Evolutionary conservation across 139 green algal genomes (phyloP).

Genomic region (Cymbomonas tetramitiformis): DNA sequence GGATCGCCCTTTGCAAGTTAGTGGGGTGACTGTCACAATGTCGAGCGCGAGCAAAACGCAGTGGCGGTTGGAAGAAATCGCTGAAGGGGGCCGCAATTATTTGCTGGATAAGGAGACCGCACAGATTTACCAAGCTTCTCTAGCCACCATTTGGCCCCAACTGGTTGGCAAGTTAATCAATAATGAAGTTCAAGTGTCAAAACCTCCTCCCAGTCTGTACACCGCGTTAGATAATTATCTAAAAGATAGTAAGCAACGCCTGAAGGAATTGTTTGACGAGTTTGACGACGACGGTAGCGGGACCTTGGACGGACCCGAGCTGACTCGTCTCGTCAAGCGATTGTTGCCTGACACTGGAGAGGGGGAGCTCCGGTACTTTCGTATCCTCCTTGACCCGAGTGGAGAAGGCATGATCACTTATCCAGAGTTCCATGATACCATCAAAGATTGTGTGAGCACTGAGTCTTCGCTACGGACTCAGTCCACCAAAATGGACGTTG

Average conservation of each 20-base stretch:
- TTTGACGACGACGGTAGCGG: conserved; percentile 24
- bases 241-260: conserved; percentile 8
- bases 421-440: conserved; percentile 22
- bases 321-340: conserved; percentile 15
- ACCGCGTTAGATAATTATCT: conserved; percentile 31
- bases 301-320: conserved; percentile 22
- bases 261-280: conserved; percentile 20
- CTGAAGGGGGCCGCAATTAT: too few relatives aligned
- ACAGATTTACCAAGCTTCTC: too few relatives aligned
- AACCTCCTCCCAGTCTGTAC: too few relatives aligned
- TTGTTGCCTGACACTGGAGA: conserved; percentile 18
- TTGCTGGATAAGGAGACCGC: too few relatives aligned
- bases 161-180: too few relatives aligned
- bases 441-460: neutral
- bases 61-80: too few relatives aligned
- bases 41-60: too few relatives aligned
- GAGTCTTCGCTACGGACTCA: too few relatives aligned
- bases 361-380: conserved; percentile 23
- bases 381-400: conserved; percentile 34
- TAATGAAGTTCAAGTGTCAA: too few relatives aligned
- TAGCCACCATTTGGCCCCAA: too few relatives aligned
- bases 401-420: conserved; percentile 28
- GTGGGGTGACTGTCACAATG: too few relatives aligned
- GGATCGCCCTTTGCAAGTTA: too few relatives aligned
- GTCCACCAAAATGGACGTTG: neutral